These are phyloP conservation scores for Flaveria sonorensis DNA, from an alignment of 129 eudicot genomes.

Conservation along the genomic window DNA sequence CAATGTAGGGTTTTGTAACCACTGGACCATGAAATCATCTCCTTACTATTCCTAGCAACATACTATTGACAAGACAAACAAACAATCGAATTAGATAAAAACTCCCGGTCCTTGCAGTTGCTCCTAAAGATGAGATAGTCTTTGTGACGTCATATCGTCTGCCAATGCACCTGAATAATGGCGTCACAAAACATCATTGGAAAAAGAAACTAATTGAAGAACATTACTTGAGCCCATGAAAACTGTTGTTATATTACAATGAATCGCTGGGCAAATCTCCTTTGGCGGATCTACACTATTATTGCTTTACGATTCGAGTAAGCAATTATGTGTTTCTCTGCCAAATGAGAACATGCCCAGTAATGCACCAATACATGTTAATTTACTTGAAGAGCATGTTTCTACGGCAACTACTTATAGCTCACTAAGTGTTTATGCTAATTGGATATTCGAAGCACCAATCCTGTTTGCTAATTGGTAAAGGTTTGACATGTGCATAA, in stretches of 20 bases:
- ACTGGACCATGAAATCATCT: too few relatives aligned
- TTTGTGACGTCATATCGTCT: too few relatives aligned
- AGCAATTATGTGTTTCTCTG: neutral
- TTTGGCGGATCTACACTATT: conserved; percentile 12
- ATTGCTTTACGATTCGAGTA: neutral
- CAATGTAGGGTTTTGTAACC: too few relatives aligned
- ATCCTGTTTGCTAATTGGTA: conserved; percentile 14
- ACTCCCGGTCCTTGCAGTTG: too few relatives aligned
- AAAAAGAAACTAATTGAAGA: neutral
- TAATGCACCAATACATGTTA: conserved; percentile 19
- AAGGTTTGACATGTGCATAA: conserved; percentile 4
- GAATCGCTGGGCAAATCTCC: conserved; percentile 33
- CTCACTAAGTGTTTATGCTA: conserved; percentile 18
- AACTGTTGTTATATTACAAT: neutral
- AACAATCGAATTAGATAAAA: too few relatives aligned
- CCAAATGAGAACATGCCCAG: conserved; percentile 25
- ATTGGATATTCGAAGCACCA: conserved; percentile 32
- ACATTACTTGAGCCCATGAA: neutral
- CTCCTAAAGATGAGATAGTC: too few relatives aligned
- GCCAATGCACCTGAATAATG: too few relatives aligned
- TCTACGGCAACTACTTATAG: conserved; percentile 22
- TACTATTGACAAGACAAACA: too few relatives aligned
- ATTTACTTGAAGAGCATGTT: neutral
- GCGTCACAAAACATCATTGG: too few relatives aligned
- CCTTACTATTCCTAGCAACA: too few relatives aligned